These are phyloP conservation scores for Rhizopogon salebrosus DNA, from an alignment of 768 basidiomycete species.

Conservation along the genomic window DNA sequence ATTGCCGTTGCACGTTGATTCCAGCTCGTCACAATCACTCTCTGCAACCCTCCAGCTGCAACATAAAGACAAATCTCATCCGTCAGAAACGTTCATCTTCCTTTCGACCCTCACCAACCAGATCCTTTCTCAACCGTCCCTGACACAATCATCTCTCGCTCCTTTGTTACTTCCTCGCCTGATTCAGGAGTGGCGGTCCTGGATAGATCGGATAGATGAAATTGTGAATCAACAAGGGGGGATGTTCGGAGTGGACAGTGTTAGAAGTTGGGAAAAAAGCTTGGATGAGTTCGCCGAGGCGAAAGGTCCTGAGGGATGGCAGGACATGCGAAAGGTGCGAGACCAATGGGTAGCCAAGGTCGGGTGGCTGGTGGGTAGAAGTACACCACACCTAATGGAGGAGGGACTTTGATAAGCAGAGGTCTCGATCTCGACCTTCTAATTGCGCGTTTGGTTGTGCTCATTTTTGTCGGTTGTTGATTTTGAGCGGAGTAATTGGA, in stretches of 20 bases:
- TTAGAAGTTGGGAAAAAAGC: constrained; percentile 60
- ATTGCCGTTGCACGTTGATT: constrained; percentile 3
- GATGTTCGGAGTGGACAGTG: constrained; percentile 76
- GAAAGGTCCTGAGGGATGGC: constrained; percentile 38
- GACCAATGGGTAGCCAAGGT: constrained; percentile 72
- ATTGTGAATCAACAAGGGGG: constrained; percentile 67
- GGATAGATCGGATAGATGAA: constrained; percentile 66
- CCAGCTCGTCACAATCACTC: constrained; percentile 33
- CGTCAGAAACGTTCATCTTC: constrained; percentile 69
- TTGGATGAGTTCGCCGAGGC: constrained; percentile 62
- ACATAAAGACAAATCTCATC: constrained; percentile 64
- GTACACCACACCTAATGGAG: constrained; percentile 25
- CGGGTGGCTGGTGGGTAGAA: constrained; percentile 69
- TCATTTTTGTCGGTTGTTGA: constrained; percentile 1
- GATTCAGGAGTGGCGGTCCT: constrained; percentile 70
- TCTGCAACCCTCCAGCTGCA: constrained; percentile 42
- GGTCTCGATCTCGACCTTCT: neutral
- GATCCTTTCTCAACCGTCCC: constrained; percentile 59
- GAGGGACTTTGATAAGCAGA: constrained; percentile 15
- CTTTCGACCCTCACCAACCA: constrained; percentile 66
- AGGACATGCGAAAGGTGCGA: constrained; percentile 39
- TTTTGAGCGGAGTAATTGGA: constrained; percentile 4
- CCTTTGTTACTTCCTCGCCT: constrained; percentile 61
- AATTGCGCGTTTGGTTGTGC: neutral
- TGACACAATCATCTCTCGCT: constrained; percentile 54